Conservation (phyloP, 306 rosid species). For the Carpinus viminea region DNA sequence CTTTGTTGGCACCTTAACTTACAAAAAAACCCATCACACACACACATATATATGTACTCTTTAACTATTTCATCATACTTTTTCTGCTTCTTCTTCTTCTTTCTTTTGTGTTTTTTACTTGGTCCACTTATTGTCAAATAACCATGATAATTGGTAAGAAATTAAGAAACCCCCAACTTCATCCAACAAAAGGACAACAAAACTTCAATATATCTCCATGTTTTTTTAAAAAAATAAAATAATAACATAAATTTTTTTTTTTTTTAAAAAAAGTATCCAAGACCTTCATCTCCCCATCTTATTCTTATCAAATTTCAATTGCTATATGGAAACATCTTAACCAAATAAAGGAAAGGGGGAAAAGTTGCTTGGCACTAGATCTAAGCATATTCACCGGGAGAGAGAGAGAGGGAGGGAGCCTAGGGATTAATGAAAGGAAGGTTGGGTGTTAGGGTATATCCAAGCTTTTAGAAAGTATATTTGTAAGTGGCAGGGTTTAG, state of each 20-base stretch:
- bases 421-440: conserved; percentile 88
- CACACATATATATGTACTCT: background rate
- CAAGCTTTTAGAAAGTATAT: conserved; percentile 88
- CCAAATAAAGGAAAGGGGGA: conserved; percentile 41
- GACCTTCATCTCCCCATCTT: too few species aligned
- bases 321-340: background rate
- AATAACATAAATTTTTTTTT: too few species aligned
- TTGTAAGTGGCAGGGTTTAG: conserved; percentile 74
- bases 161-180: too few species aligned
- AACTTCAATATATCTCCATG: too few species aligned
- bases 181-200: too few species aligned
- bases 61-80: background rate
- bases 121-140: background rate
- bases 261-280: too few species aligned
- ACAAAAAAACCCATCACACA: conserved; percentile 30
- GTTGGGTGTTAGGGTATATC: conserved; percentile 73
- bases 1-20: conserved; percentile 37
- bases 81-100: too few species aligned
- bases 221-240: too few species aligned
- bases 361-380: conserved; percentile 42
- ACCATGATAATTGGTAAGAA: background rate
- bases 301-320: too few species aligned
- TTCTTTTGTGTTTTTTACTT: background rate
- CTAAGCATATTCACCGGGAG: conserved; percentile 42
- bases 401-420: conserved; percentile 38